phyloP scores from a whole-genome alignment of 345 rosid species.

The Populus pruinosa region DNA sequence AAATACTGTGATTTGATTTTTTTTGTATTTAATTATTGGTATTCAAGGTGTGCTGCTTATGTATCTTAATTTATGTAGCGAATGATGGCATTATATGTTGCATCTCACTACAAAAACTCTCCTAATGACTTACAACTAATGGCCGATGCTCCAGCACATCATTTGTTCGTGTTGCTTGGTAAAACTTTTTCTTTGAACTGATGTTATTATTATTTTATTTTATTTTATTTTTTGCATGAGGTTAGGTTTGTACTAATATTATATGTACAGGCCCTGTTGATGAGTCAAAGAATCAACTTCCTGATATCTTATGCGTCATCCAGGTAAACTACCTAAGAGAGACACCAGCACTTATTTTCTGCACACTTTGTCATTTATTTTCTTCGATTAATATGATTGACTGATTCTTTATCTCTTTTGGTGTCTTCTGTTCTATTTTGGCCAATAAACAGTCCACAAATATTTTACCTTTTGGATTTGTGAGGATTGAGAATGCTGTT shows the following conservation, averaged over 20 bases:
- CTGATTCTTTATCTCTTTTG: neutral
- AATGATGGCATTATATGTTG: slow-evolving; percentile 91
- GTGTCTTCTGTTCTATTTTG: neutral
- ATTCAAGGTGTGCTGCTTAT: slow-evolving; percentile 14
- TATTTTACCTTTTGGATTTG: neutral
- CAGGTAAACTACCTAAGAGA: slow-evolving; percentile 49
- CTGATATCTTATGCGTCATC: slow-evolving; percentile 90
- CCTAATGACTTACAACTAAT: slow-evolving; percentile 93
- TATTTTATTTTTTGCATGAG: neutral
- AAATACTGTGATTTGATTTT: neutral
- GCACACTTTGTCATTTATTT: neutral
- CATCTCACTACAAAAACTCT: slow-evolving; percentile 97
- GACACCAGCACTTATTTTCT: neutral
- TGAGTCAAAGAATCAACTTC: slow-evolving; percentile 77
- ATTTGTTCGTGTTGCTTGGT: slow-evolving; percentile 91
- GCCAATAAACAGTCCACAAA: neutral
- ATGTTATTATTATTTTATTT: slow-evolving; percentile 7
- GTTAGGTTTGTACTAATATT: slow-evolving; percentile 11
- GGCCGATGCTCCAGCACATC: slow-evolving; percentile 99
- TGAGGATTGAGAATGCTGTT: neutral
- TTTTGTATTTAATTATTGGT: neutral
- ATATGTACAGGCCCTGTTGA: slow-evolving; percentile 79
- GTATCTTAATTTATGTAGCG: slow-evolving; percentile 52
- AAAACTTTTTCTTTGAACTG: slow-evolving; percentile 15
- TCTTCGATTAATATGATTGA: neutral